A percentile compares a stretch with the other conserved stretches of the same genome.
Evolutionary conservation across 2,329 filamentous ascomycete genomes (phyloP).

Genomic region (Rosellinia necatrix): DNA sequence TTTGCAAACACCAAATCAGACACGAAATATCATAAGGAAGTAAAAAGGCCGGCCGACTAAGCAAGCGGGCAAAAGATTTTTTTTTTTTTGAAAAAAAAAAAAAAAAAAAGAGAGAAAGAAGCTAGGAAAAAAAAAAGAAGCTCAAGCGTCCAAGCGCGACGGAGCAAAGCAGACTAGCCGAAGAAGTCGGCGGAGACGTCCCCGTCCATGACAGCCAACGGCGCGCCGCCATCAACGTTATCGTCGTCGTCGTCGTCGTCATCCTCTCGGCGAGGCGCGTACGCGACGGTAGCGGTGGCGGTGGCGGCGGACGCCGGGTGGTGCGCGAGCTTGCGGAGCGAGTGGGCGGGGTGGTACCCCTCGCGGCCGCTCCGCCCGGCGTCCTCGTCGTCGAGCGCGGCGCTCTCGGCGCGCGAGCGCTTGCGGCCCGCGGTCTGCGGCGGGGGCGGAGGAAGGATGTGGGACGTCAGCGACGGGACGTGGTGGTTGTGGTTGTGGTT

Average conservation of each 20-base stretch:
- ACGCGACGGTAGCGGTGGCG: constrained; percentile 1
- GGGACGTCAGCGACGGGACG: constrained; percentile 4
- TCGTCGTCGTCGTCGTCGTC: background rate
- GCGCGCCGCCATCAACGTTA: constrained; percentile 16
- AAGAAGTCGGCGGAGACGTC: no score
- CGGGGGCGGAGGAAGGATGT: constrained; percentile 6
- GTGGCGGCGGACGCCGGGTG: constrained; percentile 15
- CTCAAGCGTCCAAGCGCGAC: no score
- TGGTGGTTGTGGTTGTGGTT: background rate
- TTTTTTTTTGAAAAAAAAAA: no score
- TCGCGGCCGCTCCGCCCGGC: constrained; percentile 30
- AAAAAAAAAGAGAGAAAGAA: no score
- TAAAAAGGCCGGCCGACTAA: no score
- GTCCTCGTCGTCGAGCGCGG: constrained; percentile 31
- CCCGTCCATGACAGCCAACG: constrained; percentile 35
- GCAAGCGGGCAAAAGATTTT: no score
- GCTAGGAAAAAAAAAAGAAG: no score
- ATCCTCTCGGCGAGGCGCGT: background rate
- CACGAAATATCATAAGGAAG: no score
- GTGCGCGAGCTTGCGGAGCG: constrained; percentile 39
- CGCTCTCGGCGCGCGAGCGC: constrained; percentile 41
- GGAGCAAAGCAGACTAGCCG: constrained; percentile 9
- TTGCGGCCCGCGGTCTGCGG: constrained; percentile 37
- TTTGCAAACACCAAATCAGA: no score
- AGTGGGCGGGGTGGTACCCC: constrained; percentile 30